These are phyloP conservation scores for Rhizophora mangle DNA, from an alignment of 345 rosid genomes.

Conservation along the genomic window DNA sequence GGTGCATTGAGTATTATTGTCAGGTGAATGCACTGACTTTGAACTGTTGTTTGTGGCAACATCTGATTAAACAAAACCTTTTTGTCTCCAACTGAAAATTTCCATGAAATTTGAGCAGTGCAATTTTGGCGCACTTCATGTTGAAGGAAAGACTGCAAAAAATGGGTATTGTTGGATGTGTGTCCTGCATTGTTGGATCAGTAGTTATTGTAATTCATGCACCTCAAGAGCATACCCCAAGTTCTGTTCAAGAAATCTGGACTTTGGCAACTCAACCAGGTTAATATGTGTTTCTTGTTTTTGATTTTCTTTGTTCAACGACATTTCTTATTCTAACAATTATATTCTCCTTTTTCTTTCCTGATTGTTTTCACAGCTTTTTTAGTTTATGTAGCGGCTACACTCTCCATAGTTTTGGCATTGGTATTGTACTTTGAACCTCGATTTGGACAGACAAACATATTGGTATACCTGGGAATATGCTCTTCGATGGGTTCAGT, in stretches of 20 bases:
- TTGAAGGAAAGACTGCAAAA: slow-evolving; percentile 66
- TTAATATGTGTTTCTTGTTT: slow-evolving; percentile 11
- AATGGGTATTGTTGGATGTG: slow-evolving; percentile 84
- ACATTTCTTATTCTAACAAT: slow-evolving; percentile 5
- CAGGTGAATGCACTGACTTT: slow-evolving; percentile 42
- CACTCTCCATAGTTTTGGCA: slow-evolving; percentile 64
- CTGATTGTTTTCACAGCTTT: slow-evolving; percentile 51
- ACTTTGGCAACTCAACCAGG: slow-evolving; percentile 80
- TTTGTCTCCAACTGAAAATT: slow-evolving; percentile 11
- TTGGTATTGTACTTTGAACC: slow-evolving; percentile 85
- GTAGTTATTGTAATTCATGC: slow-evolving; percentile 85
- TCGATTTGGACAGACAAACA: slow-evolving; percentile 72
- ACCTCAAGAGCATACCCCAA: slow-evolving; percentile 78
- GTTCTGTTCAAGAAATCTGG: slow-evolving; percentile 82
- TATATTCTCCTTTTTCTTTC: slow-evolving; percentile 6
- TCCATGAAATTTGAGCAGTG: slow-evolving; percentile 42
- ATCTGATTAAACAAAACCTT: not conserved
- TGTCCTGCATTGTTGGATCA: slow-evolving; percentile 83
- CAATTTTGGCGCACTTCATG: slow-evolving; percentile 81
- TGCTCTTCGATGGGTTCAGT: slow-evolving; percentile 86
- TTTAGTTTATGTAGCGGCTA: slow-evolving; percentile 60
- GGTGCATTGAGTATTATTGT: slow-evolving; percentile 87
- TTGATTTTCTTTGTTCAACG: slow-evolving; percentile 3
- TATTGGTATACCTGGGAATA: slow-evolving; percentile 80
- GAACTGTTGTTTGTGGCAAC: slow-evolving; percentile 2